phyloP scores from a whole-genome alignment of 169 alveolate species.

The Plasmodium adleri region DNA sequence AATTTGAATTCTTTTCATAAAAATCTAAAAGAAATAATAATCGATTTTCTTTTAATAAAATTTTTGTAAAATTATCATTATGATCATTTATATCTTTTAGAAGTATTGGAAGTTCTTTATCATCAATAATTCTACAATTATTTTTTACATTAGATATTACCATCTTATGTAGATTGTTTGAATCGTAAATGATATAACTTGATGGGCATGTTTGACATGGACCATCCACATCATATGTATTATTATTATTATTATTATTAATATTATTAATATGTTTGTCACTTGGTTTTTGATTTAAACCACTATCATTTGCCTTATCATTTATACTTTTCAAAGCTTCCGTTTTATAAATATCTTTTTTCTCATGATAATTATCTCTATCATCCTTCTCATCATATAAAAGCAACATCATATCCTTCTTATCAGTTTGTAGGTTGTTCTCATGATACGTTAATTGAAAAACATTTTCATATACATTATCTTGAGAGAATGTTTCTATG shows the following conservation, averaged over 20 bases:
- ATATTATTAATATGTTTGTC: no score
- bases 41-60: slow-evolving; percentile 30
- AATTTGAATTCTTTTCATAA: slow-evolving; percentile 42
- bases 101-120: slow-evolving; percentile 47
- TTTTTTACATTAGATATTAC: slow-evolving; percentile 8
- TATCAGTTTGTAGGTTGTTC: background rate
- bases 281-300: no score
- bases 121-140: slow-evolving; percentile 33
- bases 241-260: background rate
- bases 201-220: no score
- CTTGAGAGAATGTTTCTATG: slow-evolving; percentile 19
- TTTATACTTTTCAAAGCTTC: no score
- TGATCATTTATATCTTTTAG: slow-evolving; percentile 41
- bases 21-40: slow-evolving; percentile 22
- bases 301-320: no score
- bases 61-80: slow-evolving; percentile 58
- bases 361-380: background rate
- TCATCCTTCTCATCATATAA: slow-evolving; percentile 29
- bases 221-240: background rate
- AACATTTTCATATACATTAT: slow-evolving; percentile 14
- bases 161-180: background rate
- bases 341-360: background rate
- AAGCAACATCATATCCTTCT: slow-evolving; percentile 11
- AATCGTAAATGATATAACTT: slow-evolving; percentile 26
- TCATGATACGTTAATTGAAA: slow-evolving; percentile 39